These are phyloP conservation scores for Pichia cactophila DNA, from an alignment of 1,139 yeast genomes.

Conservation along the genomic window DNA sequence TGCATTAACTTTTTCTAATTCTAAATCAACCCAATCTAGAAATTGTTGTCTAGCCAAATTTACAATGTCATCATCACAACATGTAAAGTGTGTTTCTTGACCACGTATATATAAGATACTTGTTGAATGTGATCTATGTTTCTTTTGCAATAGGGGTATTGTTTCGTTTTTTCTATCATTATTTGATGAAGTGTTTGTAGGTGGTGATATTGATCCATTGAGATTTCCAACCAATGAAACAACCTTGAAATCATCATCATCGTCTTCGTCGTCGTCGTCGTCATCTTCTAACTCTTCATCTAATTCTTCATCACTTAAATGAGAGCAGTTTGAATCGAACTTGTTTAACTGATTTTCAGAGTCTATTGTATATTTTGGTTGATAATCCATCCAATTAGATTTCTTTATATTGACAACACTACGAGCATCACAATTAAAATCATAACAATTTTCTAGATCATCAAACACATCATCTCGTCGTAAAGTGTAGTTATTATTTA, in stretches of 20 bases:
- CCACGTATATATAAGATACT: not conserved
- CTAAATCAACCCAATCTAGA: slow-evolving; percentile 51
- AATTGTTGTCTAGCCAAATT: slow-evolving; percentile 40
- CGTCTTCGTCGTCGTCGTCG: slow-evolving; percentile 3
- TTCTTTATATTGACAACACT: not conserved
- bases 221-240: slow-evolving; percentile 7
- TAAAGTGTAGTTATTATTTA: slow-evolving; percentile 11
- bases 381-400: not conserved
- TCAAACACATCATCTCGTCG: not conserved
- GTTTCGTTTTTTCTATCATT: not conserved
- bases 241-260: slow-evolving; percentile 9
- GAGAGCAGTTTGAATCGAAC: not conserved
- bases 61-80: slow-evolving; percentile 21
- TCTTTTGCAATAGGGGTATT: slow-evolving; percentile 1
- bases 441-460: not conserved
- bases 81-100: slow-evolving; percentile 6
- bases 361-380: not conserved
- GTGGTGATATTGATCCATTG: not conserved
- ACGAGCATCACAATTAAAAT: not conserved
- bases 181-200: not conserved
- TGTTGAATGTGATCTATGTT: not conserved
- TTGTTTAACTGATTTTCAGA: not conserved
- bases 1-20: slow-evolving; percentile 49
- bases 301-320: not conserved
- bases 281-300: not conserved